Conservation (phyloP, 441 rosid genomes). For the Capsella rubella region DNA sequence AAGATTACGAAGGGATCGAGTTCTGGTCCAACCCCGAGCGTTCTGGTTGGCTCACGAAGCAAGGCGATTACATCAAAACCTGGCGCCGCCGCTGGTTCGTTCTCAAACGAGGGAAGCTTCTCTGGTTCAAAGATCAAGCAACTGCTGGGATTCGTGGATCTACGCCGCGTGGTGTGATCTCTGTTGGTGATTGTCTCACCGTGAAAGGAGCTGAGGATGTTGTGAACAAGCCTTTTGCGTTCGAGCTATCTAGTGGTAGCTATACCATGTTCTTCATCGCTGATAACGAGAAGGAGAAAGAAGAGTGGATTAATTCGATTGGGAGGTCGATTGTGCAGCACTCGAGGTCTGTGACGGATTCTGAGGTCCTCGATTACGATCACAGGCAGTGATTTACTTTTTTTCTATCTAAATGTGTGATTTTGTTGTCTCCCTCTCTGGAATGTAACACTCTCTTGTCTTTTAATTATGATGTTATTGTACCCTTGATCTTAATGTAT, state of each 20-base stretch:
- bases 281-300: constrained; percentile 72
- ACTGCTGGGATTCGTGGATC: constrained; percentile 52
- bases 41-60: constrained; percentile 73
- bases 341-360: constrained; percentile 67
- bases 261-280: constrained; percentile 73
- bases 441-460: constrained; percentile 19
- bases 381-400: constrained; percentile 49
- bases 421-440: constrained; percentile 15
- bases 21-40: constrained; percentile 73
- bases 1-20: constrained; percentile 63
- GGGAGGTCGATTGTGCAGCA: constrained; percentile 75
- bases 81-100: constrained; percentile 89
- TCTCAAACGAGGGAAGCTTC: constrained; percentile 71
- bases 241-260: constrained; percentile 62
- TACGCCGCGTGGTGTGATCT: constrained; percentile 69
- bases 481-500: constrained; percentile 35
- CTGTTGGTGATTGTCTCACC: constrained; percentile 65
- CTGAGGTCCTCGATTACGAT: constrained; percentile 74
- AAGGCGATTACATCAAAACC: constrained; percentile 76
- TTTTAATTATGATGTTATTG: constrained; percentile 16
- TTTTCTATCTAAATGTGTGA: neutral
- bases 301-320: constrained; percentile 79
- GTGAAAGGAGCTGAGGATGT: constrained; percentile 83
- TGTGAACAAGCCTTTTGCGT: constrained; percentile 65
- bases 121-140: constrained; percentile 69